Evolutionary conservation across 2,329 filamentous ascomycete species (phyloP).

Genomic region (Fusarium veterinarium): DNA sequence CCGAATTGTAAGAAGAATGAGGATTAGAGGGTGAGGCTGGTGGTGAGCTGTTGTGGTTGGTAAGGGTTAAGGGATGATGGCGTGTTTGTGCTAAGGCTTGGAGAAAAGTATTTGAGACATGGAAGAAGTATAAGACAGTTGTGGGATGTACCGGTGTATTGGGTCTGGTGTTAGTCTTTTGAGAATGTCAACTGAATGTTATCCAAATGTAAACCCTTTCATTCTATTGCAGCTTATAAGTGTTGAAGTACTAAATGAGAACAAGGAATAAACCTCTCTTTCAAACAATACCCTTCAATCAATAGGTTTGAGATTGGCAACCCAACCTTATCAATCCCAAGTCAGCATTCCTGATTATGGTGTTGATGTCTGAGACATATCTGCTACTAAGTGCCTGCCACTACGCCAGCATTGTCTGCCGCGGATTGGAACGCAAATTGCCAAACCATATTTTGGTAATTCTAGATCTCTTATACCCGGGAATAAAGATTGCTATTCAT

Average conservation of each 20-base stretch:
- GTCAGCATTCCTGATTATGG: not conserved
- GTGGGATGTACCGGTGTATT: not conserved
- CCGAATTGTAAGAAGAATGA: conserved; percentile 26
- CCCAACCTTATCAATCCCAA: not conserved
- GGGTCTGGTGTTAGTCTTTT: not conserved
- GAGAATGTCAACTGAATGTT: not conserved
- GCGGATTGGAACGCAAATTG: conserved; percentile 14
- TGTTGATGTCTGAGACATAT: conserved; percentile 19
- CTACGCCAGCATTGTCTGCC: conserved; percentile 10
- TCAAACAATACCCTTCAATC: not conserved
- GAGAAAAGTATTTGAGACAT: not conserved
- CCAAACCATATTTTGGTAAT: not conserved
- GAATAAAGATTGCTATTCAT: not conserved
- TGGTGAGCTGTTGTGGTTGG: not conserved
- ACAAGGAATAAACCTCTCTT: not conserved
- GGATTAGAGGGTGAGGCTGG: not conserved
- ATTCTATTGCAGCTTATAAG: not conserved
- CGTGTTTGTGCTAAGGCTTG: not conserved
- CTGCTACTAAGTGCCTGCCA: not conserved
- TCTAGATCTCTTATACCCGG: not conserved
- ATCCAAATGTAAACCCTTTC: not conserved
- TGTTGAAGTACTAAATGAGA: not conserved
- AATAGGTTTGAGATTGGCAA: not conserved
- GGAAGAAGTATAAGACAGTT: not conserved
- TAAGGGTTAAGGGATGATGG: not conserved